These are phyloP conservation scores for Paramecium bursaria DNA, from an alignment of 73 alveolate species.

Conservation along the genomic window DNA sequence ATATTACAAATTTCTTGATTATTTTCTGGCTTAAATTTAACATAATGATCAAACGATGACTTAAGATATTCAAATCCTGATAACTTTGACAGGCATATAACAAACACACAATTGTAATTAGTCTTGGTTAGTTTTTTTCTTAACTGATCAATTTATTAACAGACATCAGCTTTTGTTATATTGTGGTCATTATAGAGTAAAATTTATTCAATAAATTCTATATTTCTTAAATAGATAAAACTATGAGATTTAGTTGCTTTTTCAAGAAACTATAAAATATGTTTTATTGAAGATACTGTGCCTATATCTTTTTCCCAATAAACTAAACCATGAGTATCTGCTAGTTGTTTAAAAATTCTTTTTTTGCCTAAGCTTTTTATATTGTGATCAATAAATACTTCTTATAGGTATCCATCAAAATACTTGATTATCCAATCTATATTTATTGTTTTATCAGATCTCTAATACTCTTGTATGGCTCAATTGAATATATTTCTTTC, in stretches of 20 bases:
- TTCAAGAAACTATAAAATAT: background rate
- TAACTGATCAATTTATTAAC: background rate
- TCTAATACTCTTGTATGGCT: background rate
- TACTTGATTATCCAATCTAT: background rate
- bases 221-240: background rate
- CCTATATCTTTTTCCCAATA: constrained; percentile 47
- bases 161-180: background rate
- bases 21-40: background rate
- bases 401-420: constrained; percentile 7
- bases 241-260: constrained; percentile 12
- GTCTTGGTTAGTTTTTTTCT: background rate
- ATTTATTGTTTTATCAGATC: background rate
- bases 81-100: background rate
- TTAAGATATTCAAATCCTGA: constrained; percentile 1
- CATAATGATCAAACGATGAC: constrained; percentile 21
- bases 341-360: background rate
- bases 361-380: constrained; percentile 47
- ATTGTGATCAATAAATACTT: constrained; percentile 6
- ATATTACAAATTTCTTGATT: background rate
- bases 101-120: background rate
- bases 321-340: background rate
- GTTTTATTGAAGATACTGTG: background rate
- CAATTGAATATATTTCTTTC: background rate
- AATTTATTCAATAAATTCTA: background rate
- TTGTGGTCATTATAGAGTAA: background rate